Evolutionary conservation across 1,284 basidiomycete species (phyloP).

Genomic region (Moesziomyces sp.): DNA sequence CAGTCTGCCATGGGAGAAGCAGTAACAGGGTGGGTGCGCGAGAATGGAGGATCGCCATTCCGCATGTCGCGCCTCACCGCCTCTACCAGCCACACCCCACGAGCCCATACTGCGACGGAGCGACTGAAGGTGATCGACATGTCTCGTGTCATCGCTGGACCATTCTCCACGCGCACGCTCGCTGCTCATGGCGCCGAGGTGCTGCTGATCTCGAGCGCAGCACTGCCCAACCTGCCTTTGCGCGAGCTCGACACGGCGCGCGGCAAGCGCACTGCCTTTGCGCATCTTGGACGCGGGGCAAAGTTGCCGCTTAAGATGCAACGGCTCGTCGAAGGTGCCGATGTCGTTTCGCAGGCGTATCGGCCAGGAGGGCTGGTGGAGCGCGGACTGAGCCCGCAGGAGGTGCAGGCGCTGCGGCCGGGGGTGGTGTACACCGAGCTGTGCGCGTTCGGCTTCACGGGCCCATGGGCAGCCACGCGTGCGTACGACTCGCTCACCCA

Average conservation of each 20-base stretch:
- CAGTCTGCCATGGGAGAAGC: slow-evolving; percentile 21
- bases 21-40: slow-evolving; percentile 15
- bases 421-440: slow-evolving; percentile 75
- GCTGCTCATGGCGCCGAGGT: slow-evolving; percentile 76
- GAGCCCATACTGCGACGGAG: background rate
- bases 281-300: slow-evolving; percentile 71
- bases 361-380: slow-evolving; percentile 57
- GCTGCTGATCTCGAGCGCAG: slow-evolving; percentile 73
- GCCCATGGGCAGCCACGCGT: slow-evolving; percentile 73
- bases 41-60: slow-evolving; percentile 11
- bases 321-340: slow-evolving; percentile 70
- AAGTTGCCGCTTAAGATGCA: slow-evolving; percentile 62
- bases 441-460: slow-evolving; percentile 75
- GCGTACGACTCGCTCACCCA: slow-evolving; percentile 79
- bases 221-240: slow-evolving; percentile 72
- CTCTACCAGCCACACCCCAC: background rate
- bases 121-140: slow-evolving; percentile 29
- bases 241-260: slow-evolving; percentile 76
- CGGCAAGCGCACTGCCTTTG: slow-evolving; percentile 76
- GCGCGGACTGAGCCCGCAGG: slow-evolving; percentile 15
- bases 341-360: slow-evolving; percentile 78
- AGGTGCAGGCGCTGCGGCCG: slow-evolving; percentile 68
- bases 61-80: slow-evolving; percentile 6
- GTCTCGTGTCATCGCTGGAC: slow-evolving; percentile 32
- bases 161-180: slow-evolving; percentile 9